Evolutionary conservation across 805 yeast species (phyloP), one percentile per base, ranked within the genome.

Genomic region (Pichia sporocuriosa): DNA sequence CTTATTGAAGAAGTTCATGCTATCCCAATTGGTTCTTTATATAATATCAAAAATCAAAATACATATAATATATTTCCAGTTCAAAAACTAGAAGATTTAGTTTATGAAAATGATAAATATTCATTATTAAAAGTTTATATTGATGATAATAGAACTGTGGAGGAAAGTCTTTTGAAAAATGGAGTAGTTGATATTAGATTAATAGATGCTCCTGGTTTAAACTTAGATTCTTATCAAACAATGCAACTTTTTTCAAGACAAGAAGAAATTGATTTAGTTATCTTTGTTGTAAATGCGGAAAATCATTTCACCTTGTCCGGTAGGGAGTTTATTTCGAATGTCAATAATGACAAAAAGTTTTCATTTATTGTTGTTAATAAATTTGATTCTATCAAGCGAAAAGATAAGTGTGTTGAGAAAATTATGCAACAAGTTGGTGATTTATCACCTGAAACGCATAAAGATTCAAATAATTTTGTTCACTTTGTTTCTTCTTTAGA

Each of bases 161-260:
- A 77, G 35, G 77, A 76, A 51, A 82, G 94, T 52, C 65, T 93
- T 40, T 66, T 93, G 44, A 75, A 81, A 45, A 93, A 93, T 59
- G 97, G 97, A 2, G 84, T 87, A 9, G 86, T 90, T 31, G 97
- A 93, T 56, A 88, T 93, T 43, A 78, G 89, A 20, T 68, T 93
- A 46, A 93, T 93, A 40, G 99, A 93, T 65, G 97, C 97, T 0
- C 99, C 99, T 0, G 99, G 99, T 0, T 69, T 93, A 43, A 93
- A 93, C 59, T 72, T 88, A 72, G 97, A 90, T 55, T 84, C 93
- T 4, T 83, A 82, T 53, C 96, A 87, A 59, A 93, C 99, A 0
- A 85, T 96, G 2, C 95, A 90, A 56, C 88, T 93, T 0, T 89
- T 90, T 59, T 83, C 96, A 2, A 77, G 97, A 46, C 97, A 93